Base-by-base conservation (phyloP, 768 basidiomycete genomes). In the Leccinum longicurvipes region DNA sequence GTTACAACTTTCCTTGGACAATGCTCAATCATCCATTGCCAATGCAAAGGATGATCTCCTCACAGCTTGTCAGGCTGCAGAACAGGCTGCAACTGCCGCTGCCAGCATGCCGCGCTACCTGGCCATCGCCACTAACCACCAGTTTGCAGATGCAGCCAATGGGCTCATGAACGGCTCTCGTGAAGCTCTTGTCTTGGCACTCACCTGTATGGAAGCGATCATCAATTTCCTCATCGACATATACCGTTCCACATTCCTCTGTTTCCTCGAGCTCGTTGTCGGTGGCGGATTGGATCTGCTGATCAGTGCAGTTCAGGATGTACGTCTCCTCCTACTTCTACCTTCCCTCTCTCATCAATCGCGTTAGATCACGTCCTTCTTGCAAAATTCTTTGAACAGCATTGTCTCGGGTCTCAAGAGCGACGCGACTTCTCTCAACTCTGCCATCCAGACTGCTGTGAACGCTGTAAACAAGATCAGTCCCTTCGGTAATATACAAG, bases 221-320 rank as follows among this genome's bases (percentile, higher is more conserved):
- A 86, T 94, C 73, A 93, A 91, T 64, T 98, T 98, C 72, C 82
- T 97, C 60, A 82, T 98, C 60, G 89, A 93, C 72, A 83, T 87
- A 46, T 98, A 97, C 68, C 87, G 94, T 39, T 95, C 93, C 3
- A 90, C 95, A 3, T 86, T 96, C 65, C 79, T 99, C 51, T 99
- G 96, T 71, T 93, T 97, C 62, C 75, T 97, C 60, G 93, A 98
- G 71, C 79, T 98, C 44, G 85, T 91, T 23, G 84, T 99, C 10
- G 80, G 85, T 27, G 93, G 93, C 17, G 87, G 82, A 6, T 76
- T 99, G 50, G 79, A 83, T 24, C 74, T 98, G 53, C 74, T 97
- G 46, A 91, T 97, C 49, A 79, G 76, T 47, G 93, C 92, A 6
- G 91, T 93, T 0, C 77, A 92, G 60, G 89, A 89, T 76, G 95